These are phyloP conservation scores for Beauveria bassiana DNA, from an alignment of 2,329 filamentous ascomycete genomes.

Conservation along the genomic window DNA sequence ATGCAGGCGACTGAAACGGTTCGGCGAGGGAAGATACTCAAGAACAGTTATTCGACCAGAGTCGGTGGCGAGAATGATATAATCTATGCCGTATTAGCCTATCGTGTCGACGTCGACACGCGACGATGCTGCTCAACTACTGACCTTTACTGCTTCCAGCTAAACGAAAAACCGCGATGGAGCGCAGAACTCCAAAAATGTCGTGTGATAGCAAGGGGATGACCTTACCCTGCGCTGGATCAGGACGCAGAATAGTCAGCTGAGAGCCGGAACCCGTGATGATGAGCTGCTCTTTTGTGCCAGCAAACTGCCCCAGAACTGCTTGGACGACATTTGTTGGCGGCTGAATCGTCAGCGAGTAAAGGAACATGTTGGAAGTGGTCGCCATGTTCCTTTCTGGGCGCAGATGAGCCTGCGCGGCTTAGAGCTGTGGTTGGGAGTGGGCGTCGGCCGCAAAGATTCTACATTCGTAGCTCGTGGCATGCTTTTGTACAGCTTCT, in stretches of 20 bases:
- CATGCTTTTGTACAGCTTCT: constrained; percentile 4
- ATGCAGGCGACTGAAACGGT: constrained; percentile 81
- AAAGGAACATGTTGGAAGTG: constrained; percentile 97
- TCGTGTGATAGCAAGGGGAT: constrained; percentile 83
- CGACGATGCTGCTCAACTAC: constrained; percentile 38
- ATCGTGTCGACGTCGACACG: background rate
- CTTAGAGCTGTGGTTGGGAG: constrained; percentile 3
- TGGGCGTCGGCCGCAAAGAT: constrained; percentile 10
- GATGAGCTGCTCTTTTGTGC: constrained; percentile 96
- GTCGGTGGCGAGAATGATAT: constrained; percentile 90
- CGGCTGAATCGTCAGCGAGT: constrained; percentile 91
- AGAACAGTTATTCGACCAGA: constrained; percentile 91
- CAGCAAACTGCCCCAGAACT: constrained; percentile 88
- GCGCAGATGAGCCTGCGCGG: constrained; percentile 19
- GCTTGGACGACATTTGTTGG: constrained; percentile 85
- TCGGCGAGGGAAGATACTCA: constrained; percentile 81
- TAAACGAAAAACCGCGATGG: constrained; percentile 80
- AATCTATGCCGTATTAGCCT: constrained; percentile 55
- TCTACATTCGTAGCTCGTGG: constrained; percentile 12
- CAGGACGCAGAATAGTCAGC: constrained; percentile 78
- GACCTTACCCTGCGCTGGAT: constrained; percentile 78
- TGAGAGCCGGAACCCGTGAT: constrained; percentile 87
- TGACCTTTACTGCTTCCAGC: constrained; percentile 95
- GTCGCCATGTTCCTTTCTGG: constrained; percentile 70
- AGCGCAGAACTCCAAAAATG: constrained; percentile 90